These are phyloP conservation scores for Microstroma glucosiphilum DNA, from an alignment of 1,284 basidiomycete species.

Conservation along the genomic window DNA sequence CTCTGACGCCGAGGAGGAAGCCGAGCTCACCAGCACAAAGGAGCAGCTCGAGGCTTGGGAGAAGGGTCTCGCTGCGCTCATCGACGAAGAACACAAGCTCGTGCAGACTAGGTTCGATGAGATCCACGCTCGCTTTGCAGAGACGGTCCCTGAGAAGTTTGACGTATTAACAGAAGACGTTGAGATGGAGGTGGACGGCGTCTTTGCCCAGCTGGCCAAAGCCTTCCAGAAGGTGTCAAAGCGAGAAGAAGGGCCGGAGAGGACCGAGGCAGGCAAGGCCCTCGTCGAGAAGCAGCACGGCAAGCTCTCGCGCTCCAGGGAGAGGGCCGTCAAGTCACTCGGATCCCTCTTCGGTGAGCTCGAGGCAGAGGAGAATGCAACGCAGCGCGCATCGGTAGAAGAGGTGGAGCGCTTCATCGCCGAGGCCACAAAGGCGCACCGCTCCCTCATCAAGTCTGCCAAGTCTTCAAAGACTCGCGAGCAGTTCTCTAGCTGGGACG, in stretches of 20 bases:
- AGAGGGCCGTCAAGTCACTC: conserved; percentile 1
- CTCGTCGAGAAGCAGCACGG: conserved; percentile 26
- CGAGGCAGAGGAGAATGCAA: conserved; percentile 21
- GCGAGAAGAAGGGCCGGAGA: conserved; percentile 8
- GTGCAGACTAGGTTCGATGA: conserved; percentile 32
- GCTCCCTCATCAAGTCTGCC: conserved; percentile 33
- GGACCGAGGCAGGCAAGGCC: conserved; percentile 13
- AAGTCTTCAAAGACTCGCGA: conserved; percentile 41
- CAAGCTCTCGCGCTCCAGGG: conserved; percentile 21
- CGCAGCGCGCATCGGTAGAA: conserved; percentile 29
- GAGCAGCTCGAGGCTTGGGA: conserved; percentile 42
- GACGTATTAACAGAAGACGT: conserved; percentile 36
- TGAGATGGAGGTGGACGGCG: conserved; percentile 31
- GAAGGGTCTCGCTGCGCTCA: conserved; percentile 27
- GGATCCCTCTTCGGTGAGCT: conserved; percentile 11
- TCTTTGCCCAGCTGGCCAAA: conserved; percentile 31
- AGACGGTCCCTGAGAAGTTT: conserved; percentile 38
- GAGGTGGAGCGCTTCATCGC: conserved; percentile 31
- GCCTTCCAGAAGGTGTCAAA: conserved; percentile 26
- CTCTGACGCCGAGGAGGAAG: conserved; percentile 39
- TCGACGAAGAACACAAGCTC: conserved; percentile 34
- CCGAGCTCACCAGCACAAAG: conserved; percentile 29
- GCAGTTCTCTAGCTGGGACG: conserved; percentile 44
- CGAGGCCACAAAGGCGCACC: conserved; percentile 29
- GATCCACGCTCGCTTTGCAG: conserved; percentile 17